These are phyloP conservation scores for Gastrodia elata DNA, from an alignment of 106 monocot genomes.

Conservation along the genomic window DNA sequence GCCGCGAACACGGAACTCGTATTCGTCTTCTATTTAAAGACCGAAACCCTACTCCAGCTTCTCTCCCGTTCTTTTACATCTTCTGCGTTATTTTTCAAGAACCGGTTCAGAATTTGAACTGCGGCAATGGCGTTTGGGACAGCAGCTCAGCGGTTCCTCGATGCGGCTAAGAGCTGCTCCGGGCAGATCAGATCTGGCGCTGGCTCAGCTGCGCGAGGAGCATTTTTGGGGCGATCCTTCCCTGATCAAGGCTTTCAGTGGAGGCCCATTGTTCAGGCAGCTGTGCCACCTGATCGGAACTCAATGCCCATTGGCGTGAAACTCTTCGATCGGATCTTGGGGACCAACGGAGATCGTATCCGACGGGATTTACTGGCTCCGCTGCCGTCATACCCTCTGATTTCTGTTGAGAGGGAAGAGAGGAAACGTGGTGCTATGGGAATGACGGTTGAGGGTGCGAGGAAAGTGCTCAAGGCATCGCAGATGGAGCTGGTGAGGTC, in stretches of 20 bases:
- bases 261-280: background rate
- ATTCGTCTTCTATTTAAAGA: background rate
- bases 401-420: background rate
- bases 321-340: background rate
- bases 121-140: conserved; percentile 1
- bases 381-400: no score
- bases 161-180: background rate
- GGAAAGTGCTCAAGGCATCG: conserved; percentile 52
- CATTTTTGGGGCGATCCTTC: background rate
- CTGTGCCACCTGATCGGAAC: conserved; percentile 4
- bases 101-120: background rate
- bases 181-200: conserved; percentile 1
- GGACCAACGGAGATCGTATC: background rate
- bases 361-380: background rate
- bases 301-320: background rate
- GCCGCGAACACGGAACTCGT: background rate
- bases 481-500: conserved; percentile 48
- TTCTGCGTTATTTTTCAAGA: background rate
- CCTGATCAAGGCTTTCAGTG: background rate
- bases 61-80: background rate
- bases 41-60: background rate
- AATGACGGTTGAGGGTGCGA: conserved; percentile 19
- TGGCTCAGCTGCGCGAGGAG: background rate
- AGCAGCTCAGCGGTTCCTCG: conserved; percentile 3
- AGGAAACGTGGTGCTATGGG: background rate